A percentile compares a stretch with the other conserved stretches of the same genome.
Conservation (phyloP, 805 yeast species). For the Ogataea salicorniae region DNA sequence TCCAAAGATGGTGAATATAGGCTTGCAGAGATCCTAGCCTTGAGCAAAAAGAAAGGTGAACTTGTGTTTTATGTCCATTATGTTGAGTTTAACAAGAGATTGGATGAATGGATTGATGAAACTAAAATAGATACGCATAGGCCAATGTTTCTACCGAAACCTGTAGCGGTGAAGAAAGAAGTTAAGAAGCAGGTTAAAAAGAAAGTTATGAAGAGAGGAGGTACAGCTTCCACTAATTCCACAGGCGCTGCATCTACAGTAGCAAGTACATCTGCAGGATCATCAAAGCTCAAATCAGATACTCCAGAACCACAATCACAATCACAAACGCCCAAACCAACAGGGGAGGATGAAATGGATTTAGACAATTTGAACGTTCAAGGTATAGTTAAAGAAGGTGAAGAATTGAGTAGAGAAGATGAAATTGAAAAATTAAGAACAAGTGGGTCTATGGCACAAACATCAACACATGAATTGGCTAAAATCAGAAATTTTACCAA, state of each 20-base stretch:
- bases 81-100: constrained; percentile 88
- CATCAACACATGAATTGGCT: constrained; percentile 75
- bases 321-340: constrained; percentile 24
- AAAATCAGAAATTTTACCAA: constrained; percentile 78
- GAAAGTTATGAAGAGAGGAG: constrained; percentile 13
- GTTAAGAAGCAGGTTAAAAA: constrained; percentile 33
- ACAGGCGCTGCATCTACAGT: constrained; percentile 17
- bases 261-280: constrained; percentile 8
- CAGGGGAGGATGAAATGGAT: constrained; percentile 67
- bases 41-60: constrained; percentile 68
- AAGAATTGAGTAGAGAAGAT: constrained; percentile 78
- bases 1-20: constrained; percentile 75
- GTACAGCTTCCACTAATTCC: constrained; percentile 19
- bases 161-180: constrained; percentile 44
- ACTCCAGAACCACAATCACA: constrained; percentile 5
- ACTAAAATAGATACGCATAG: constrained; percentile 67
- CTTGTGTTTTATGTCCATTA: constrained; percentile 89
- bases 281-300: constrained; percentile 3
- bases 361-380: constrained; percentile 81
- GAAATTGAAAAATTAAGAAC: constrained; percentile 90
- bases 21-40: constrained; percentile 79
- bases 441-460: constrained; percentile 96
- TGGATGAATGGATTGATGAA: constrained; percentile 88
- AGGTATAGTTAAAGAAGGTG: constrained; percentile 60
- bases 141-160: constrained; percentile 68